These are phyloP conservation scores for Leccinum pallidistipes DNA, from an alignment of 1,284 basidiomycete genomes.

Conservation along the genomic window DNA sequence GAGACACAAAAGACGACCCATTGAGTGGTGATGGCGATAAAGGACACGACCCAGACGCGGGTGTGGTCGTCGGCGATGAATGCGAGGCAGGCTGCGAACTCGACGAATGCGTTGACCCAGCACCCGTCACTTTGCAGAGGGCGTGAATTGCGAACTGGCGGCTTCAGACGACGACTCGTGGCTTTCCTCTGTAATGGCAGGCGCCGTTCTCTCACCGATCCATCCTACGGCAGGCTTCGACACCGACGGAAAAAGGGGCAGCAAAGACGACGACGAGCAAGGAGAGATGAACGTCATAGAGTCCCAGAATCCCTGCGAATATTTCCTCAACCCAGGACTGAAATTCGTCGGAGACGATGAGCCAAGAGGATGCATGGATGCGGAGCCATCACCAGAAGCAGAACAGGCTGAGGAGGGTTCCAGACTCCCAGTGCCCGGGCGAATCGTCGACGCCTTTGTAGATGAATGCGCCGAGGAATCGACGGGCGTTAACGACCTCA, in stretches of 20 bases:
- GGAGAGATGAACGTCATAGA: slow-evolving; percentile 20
- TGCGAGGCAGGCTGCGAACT: slow-evolving; percentile 6
- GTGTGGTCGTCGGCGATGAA: slow-evolving; percentile 12
- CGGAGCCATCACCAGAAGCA: slow-evolving; percentile 4
- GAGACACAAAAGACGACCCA: neutral
- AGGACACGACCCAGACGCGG: slow-evolving; percentile 12
- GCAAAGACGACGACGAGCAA: slow-evolving; percentile 24
- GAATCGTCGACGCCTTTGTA: neutral
- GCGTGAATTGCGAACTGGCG: neutral
- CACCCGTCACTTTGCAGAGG: slow-evolving; percentile 6
- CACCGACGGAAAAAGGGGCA: slow-evolving; percentile 18
- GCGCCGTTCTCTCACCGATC: slow-evolving; percentile 2
- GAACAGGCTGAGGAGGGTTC: neutral
- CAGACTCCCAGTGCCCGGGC: no score
- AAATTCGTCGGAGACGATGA: slow-evolving; percentile 16
- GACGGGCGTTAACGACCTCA: slow-evolving; percentile 4
- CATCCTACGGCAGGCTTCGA: slow-evolving; percentile 1
- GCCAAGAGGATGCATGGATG: slow-evolving; percentile 5
- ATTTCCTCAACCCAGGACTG: slow-evolving; percentile 18
- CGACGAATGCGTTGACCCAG: slow-evolving; percentile 11
- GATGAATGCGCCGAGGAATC: slow-evolving; percentile 3
- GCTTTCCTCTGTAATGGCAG: neutral
- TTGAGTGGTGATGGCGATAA: slow-evolving; percentile 13
- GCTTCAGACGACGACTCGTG: neutral
- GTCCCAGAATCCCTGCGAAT: slow-evolving; percentile 36